Percentiles rank a stretch among this genome's conserved stretches.
These are phyloP conservation scores for Pestalotiopsis sp. DNA, from an alignment of 2,329 filamentous ascomycete genomes.

Conservation along the genomic window DNA sequence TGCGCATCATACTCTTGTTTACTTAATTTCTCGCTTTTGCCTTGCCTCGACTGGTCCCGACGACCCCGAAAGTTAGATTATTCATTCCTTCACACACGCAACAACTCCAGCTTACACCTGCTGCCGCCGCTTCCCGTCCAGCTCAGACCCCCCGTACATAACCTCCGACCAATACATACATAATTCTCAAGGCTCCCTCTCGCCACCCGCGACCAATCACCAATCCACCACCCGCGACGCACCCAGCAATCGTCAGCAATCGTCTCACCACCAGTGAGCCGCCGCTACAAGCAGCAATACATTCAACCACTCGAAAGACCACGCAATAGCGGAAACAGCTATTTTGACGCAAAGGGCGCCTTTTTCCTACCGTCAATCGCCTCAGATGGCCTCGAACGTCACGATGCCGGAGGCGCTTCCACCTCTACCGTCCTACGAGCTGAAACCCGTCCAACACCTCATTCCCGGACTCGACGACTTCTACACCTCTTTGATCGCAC, in stretches of 20 bases:
- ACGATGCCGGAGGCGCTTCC: constrained; percentile 69
- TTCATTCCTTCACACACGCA: constrained; percentile 1
- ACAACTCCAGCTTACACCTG: background rate
- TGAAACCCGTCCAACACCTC: constrained; percentile 71
- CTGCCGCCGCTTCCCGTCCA: background rate
- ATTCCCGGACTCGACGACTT: constrained; percentile 81
- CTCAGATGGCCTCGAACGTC: constrained; percentile 49
- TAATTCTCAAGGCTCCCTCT: background rate
- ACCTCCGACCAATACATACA: background rate
- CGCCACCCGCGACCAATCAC: constrained; percentile 2
- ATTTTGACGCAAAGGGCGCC: constrained; percentile 3
- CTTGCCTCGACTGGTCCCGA: background rate
- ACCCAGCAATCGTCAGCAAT: background rate
- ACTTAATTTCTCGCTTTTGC: background rate
- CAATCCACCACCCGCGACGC: background rate
- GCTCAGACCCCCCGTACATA: background rate
- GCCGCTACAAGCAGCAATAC: background rate
- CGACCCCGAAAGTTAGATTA: background rate
- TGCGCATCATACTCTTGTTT: background rate
- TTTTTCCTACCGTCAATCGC: constrained; percentile 10
- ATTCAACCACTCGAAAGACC: background rate
- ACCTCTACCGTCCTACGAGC: constrained; percentile 80
- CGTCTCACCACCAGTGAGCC: background rate
- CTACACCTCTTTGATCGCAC: constrained; percentile 74
- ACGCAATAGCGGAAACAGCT: background rate